These are phyloP conservation scores for Leishmania amazonensis DNA, from an alignment of 208 protist species.

Conservation along the genomic window DNA sequence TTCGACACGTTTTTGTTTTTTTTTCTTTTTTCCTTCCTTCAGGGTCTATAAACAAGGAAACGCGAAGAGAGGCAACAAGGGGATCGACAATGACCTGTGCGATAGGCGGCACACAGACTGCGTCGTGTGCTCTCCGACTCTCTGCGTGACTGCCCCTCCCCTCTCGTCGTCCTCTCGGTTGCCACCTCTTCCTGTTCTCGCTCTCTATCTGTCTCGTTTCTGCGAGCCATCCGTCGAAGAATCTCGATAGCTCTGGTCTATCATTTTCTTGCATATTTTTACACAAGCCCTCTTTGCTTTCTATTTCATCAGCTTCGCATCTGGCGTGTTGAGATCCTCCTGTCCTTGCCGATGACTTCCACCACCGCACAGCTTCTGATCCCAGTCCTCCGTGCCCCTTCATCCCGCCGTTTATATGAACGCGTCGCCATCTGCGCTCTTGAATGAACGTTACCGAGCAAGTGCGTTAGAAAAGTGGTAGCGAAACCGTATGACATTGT, in stretches of 20 bases:
- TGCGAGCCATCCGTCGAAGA: too few relatives aligned
- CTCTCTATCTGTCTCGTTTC: background rate
- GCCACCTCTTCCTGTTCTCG: background rate
- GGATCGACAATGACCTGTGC: background rate
- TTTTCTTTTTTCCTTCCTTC: background rate
- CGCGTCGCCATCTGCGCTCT: background rate
- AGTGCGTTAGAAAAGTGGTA: background rate
- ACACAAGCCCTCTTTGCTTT: background rate
- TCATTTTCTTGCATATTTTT: background rate
- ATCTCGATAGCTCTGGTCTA: background rate
- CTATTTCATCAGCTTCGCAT: background rate
- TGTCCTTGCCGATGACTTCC: background rate
- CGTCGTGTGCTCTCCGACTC: background rate
- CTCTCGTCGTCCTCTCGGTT: background rate
- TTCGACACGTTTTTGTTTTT: background rate
- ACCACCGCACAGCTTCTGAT: background rate
- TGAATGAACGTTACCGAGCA: background rate
- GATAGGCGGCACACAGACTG: background rate
- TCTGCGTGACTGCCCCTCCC: background rate
- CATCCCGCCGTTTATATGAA: background rate
- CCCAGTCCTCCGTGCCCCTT: background rate
- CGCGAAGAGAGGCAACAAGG: background rate
- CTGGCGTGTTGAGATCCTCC: background rate
- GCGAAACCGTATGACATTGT: background rate
- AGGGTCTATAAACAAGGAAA: background rate